Evolutionary conservation across 164 flowering plant species (phyloP), one percentile per base, ranked within the genome.

Genomic region (Vitis cinerea): DNA sequence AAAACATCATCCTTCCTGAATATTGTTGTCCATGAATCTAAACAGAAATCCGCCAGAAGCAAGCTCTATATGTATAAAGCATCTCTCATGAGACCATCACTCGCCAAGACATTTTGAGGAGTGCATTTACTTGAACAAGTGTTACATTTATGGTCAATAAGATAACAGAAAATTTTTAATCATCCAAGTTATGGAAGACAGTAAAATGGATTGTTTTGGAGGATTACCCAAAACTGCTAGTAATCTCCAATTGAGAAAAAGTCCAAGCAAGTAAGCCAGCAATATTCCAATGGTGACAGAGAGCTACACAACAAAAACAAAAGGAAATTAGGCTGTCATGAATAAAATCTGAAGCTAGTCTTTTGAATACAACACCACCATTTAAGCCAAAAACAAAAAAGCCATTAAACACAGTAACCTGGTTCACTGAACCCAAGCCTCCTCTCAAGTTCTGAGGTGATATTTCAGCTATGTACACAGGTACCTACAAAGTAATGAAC

Each of bases 401-500:
- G 49, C 52, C 30, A 51, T 2, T 17, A 69, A 70, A 17, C 16
- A 19, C 27, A 70, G 6, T 12, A 15, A 85, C 93, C 91, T 89
- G 94, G 58, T 89, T 89, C n/a, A 87, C 86, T 0, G 94, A 77
- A 59, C 91, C 94, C 67, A 89, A 78, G 50, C 63, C 71, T 8
- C 97, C 97, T 79, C 97, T 84, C 83, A 87, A 50, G 67, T 87
- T 89, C 67, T 88, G 92, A 72, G 97, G 97, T 16, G 97, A 75
- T 78, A 92, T 90, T 76, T 92, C 97, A 62, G 97, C 97, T 77
- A 92, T 92, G 79, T 92, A 92, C 9, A 92, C 93, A 63, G 97
- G 95, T 53, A 92, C 97, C 97, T 91, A 64, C 27, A 66, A 47
- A 68, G 44, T 27, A 76, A 60, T 11, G 44, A 75, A 63, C 16